Evolutionary conservation across 1,284 basidiomycete genomes (phyloP).

Genomic region (Heterobasidion occidentale): DNA sequence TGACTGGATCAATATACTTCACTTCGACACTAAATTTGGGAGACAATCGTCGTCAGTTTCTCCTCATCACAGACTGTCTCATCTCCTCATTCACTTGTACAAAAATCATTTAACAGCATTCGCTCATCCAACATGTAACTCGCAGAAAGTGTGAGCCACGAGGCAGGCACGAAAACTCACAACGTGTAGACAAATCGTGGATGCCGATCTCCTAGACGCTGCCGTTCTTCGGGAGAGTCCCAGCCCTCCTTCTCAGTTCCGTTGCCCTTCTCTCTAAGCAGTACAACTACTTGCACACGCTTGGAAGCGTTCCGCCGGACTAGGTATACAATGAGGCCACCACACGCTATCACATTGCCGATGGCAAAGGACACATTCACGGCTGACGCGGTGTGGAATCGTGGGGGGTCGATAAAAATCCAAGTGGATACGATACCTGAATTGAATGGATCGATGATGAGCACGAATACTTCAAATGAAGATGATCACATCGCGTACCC

Average conservation of each 20-base stretch:
- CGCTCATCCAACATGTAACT: no score
- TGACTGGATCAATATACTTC: no score
- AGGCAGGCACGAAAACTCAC: background rate
- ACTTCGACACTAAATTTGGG: no score
- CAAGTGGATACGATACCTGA: constrained; percentile 21
- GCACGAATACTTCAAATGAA: background rate
- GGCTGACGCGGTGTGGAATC: constrained; percentile 9
- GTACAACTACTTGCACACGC: constrained; percentile 2
- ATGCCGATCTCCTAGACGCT: constrained; percentile 11
- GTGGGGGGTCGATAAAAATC: constrained; percentile 6
- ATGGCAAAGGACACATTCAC: constrained; percentile 10
- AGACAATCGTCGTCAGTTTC: no score
- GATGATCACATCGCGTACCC: constrained; percentile 17
- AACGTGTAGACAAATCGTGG: constrained; percentile 11
- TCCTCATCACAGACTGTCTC: no score
- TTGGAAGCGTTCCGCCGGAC: constrained; percentile 3
- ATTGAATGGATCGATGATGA: background rate
- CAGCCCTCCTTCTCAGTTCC: constrained; percentile 4
- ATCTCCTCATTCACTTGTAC: no score
- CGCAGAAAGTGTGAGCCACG: no score
- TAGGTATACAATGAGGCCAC: constrained; percentile 4
- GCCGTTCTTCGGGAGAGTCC: constrained; percentile 9
- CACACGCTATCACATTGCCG: background rate
- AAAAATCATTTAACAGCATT: no score
- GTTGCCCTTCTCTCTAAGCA: constrained; percentile 1